Evolutionary conservation across 768 basidiomycete genomes (phyloP), one percentile per base, ranked within the genome.

Genomic region (Neoboletus subvelutipes): DNA sequence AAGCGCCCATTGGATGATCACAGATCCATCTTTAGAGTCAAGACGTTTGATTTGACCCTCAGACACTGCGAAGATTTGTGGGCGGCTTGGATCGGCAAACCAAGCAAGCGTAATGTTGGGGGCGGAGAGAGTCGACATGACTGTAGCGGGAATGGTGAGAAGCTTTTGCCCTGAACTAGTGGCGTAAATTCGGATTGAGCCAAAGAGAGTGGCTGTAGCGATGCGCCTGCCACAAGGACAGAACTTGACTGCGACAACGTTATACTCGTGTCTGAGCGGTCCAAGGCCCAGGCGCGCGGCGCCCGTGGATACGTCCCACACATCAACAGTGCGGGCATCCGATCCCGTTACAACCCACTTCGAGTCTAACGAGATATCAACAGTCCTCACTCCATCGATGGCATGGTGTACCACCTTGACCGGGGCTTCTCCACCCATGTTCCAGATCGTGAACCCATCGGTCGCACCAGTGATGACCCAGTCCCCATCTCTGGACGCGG

Each of bases 321-420:
- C 50, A 34, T 64, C 51, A 12, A 17, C 58, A 3, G 50, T 52
- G 26, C 50, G 40, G 31, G 52, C 52, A 31, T 64, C 62, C 3
- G 62, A 64, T n/a, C 63, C 63, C 0, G 62, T 64, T n/a, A 57
- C n/a, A 6, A 36, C 58, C 62, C 58, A 60, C 43, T 60, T 64
- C 11, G 62, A 64, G 31, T 64, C 63, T 5, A 33, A 51, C 43
- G 62, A 64, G 50, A 64, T 55, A 45, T 64, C 63, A 47, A 64
- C 8, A 26, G 62, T 18, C 49, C 62, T 49, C 13, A 64, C 63
- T 11, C 56, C 57, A 20, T 20, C 41, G 28, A 59, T 47, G 41
- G 39, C 2, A 26, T 47, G 57, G 46, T 33, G 40, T 34, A 3
- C 26, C 45, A 54, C 33, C 10, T 18, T 1, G 10, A 15, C 26